A percentile compares a stretch with the other conserved stretches of the same genome.
Evolutionary conservation across 2,329 filamentous ascomycete species (phyloP).

Genomic region (Penicillium sp.): DNA sequence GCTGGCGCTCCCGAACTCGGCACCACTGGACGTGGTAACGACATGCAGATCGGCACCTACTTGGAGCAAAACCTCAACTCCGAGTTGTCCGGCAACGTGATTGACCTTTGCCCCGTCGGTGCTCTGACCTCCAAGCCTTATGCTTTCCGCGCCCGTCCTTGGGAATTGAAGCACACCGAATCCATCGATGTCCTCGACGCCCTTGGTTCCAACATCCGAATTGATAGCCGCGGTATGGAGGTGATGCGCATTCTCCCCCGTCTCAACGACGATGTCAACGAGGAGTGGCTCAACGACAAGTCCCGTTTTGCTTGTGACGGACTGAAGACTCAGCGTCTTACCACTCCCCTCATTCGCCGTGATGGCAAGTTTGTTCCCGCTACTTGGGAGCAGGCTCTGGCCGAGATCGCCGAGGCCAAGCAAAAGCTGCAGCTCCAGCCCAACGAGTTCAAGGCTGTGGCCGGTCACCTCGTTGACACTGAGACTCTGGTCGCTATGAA

Average conservation of each 20-base stretch:
- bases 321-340: slow-evolving; percentile 90
- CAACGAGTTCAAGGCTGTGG: slow-evolving; percentile 93
- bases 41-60: slow-evolving; percentile 97
- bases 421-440: slow-evolving; percentile 72
- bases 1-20: slow-evolving; percentile 94
- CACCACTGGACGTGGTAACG: slow-evolving; percentile 89
- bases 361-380: slow-evolving; percentile 88
- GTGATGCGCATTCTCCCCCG: slow-evolving; percentile 92
- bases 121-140: slow-evolving; percentile 96
- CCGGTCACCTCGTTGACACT: slow-evolving; percentile 83
- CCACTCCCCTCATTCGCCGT: slow-evolving; percentile 80
- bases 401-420: slow-evolving; percentile 77
- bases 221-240: slow-evolving; percentile 88
- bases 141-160: slow-evolving; percentile 91
- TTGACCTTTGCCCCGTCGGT: slow-evolving; percentile 95
- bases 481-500: slow-evolving; percentile 95
- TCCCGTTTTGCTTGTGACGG: slow-evolving; percentile 93
- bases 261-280: slow-evolving; percentile 95
- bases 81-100: slow-evolving; percentile 93
- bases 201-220: slow-evolving; percentile 87
- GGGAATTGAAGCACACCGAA: slow-evolving; percentile 95
- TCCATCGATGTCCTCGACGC: slow-evolving; percentile 91
- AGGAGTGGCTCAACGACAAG: slow-evolving; percentile 99
- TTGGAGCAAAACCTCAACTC: slow-evolving; percentile 89
- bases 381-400: slow-evolving; percentile 91